Base-by-base conservation (phyloP, 164 flowering plant species). In the Umbilicus rupestris region DNA sequence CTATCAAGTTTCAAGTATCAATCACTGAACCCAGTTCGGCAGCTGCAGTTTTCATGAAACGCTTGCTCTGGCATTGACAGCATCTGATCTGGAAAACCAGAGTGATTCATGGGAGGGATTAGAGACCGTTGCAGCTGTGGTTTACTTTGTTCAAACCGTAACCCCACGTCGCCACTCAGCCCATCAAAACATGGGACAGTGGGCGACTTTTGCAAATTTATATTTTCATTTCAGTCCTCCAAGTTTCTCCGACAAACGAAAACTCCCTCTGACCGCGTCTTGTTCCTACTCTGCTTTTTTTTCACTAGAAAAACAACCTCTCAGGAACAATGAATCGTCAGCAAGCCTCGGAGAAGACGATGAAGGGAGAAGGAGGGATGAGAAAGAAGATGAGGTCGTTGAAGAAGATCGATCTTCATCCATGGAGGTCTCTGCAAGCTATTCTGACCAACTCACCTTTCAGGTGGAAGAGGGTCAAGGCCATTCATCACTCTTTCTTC, bases 401-500 rank as follows among this genome's bases (percentile, higher is more conserved):
- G 55, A 49, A 49, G 55, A 49, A 49, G 24, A 49, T 7, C 28
- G 12, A 49, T 2, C 3, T 49, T 35, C 37, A 35, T 35, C 37
- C 15, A 41, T 14, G 44, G 26, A 49, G 22, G 55, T 49, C 55
- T n/a, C 26, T 20, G 10, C 55, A 49, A 14, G 55, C 6, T 49
- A 28, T 22, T 49, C 55, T 49, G 26, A 5, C 55, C 11, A 49
- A 28, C 55, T 49, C 55, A 7, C 24, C 55, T 22, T 49, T 49
- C 55, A 31, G 64, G 15, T 60, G 64, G 66, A 74, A 68, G 76
- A 70, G 57, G 67, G 35, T 60, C 8, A 50, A 70, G 55, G 11
- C 1, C 60, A 68, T 63, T 69, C 70, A 77, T 69, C 62, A 20
- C 72, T 20, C 46, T 68, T 37, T 68, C 49, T 44, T 41, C 10